Evolutionary conservation across 2,329 filamentous ascomycete genomes (phyloP).

Genomic region (Aspergillus sp.): DNA sequence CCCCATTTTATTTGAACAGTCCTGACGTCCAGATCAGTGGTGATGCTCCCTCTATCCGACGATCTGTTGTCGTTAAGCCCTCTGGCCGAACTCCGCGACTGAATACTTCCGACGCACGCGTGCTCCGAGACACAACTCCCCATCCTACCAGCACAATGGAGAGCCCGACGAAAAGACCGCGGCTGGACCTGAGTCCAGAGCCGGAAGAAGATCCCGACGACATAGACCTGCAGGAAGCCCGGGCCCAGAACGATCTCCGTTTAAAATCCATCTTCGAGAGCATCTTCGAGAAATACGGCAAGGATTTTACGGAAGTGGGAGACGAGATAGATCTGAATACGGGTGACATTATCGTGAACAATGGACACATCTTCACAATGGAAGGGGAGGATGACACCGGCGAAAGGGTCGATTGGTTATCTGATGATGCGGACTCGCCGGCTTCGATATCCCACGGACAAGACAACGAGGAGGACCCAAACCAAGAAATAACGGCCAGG

Average conservation of each 20-base stretch:
- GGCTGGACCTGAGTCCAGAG: slow-evolving; percentile 39
- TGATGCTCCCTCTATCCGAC: too few species aligned
- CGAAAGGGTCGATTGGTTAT: slow-evolving; percentile 11
- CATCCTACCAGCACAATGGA: slow-evolving; percentile 22
- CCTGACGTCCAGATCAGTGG: too few species aligned
- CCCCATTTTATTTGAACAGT: too few species aligned
- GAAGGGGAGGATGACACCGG: slow-evolving; percentile 27
- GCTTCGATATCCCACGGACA: not conserved
- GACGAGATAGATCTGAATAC: slow-evolving; percentile 87
- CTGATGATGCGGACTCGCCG: slow-evolving; percentile 5
- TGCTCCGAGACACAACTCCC: not conserved
- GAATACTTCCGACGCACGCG: not conserved
- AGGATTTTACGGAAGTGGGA: slow-evolving; percentile 76
- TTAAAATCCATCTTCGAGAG: slow-evolving; percentile 82
- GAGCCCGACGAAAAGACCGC: slow-evolving; percentile 55
- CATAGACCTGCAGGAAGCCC: slow-evolving; percentile 59
- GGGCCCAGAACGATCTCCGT: slow-evolving; percentile 65
- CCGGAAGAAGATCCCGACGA: slow-evolving; percentile 29
- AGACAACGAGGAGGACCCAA: not conserved
- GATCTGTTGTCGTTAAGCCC: too few species aligned
- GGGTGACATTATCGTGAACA: slow-evolving; percentile 80
- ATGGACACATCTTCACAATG: slow-evolving; percentile 68
- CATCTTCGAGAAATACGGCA: slow-evolving; percentile 85
- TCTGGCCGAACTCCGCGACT: too few species aligned
- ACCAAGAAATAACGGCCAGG: slow-evolving; percentile 1